Conservation (phyloP, 2,329 filamentous ascomycete species). For the Botrytis aclada region DNA sequence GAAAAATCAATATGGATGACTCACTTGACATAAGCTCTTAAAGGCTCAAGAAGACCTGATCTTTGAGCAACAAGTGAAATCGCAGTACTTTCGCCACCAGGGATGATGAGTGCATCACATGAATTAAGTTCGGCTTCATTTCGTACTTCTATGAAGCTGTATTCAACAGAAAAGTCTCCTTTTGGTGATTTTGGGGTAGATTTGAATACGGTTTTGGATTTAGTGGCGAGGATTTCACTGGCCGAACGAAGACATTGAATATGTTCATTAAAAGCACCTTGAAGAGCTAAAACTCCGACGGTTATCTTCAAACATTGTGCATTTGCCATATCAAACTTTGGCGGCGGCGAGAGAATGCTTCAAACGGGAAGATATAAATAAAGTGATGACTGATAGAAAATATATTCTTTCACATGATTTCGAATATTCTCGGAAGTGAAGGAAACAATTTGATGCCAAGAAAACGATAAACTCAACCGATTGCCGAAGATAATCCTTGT, state of each 20-base stretch:
- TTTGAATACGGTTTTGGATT: neutral
- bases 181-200: neutral
- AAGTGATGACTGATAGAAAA: neutral
- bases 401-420: neutral
- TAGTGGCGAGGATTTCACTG: constrained; percentile 46
- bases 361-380: neutral
- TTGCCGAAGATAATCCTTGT: neutral
- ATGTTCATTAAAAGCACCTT: constrained; percentile 93
- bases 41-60: constrained; percentile 75
- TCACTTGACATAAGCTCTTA: constrained; percentile 88
- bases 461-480: neutral
- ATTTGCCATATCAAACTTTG: neutral
- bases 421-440: neutral
- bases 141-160: constrained; percentile 71
- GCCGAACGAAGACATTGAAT: constrained; percentile 71
- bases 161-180: constrained; percentile 22
- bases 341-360: neutral
- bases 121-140: constrained; percentile 65
- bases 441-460: neutral
- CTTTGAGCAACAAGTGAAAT: constrained; percentile 85
- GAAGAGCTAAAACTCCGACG: constrained; percentile 68
- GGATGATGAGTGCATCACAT: constrained; percentile 84
- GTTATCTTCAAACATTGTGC: constrained; percentile 40
- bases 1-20: constrained; percentile 35
- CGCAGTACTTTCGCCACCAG: constrained; percentile 91